Base-by-base conservation (phyloP, 129 eudicot genomes). In the Tagetes patula region DNA sequence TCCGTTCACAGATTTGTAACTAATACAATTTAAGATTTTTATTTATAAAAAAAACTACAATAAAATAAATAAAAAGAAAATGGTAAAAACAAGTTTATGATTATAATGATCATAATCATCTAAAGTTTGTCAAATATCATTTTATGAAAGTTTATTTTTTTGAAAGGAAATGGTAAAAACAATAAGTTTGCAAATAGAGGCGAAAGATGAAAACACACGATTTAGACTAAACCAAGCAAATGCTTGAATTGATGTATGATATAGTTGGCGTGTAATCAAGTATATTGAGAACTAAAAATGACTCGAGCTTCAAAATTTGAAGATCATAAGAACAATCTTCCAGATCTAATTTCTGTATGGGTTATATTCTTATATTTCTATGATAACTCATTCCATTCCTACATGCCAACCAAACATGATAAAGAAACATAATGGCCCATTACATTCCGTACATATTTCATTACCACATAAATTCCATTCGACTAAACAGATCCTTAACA, bases 401-500 rank as follows among this genome's bases (percentile, higher is more conserved):
- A 33, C 65, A 59, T 59, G 41, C 13, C 65, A 33, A 59, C 14
- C 64, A 32, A 31, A 31, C 64, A 58, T 32, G 64, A 58, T 58
- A 32, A 31, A 2, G 64, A 58, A 59, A 59, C 33, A 3, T 3
- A 9, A 32, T 8, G 65, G 65, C 41, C 41, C 65, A 59, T 59
- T 59, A 6, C 65, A 33, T 32, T 9, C 13, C n/a, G 9, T 2
- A 33, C 65, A 34, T 61, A 61, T 4, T 61, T 12, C 40, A 61
- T 61, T 60, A 60, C 66, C 66, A 36, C 67, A 61, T 37, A 43
- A 61, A 36, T 12, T 36, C 67, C 31, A 36, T 61, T 61, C 67
- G 12, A 61, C 67, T 1, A 36, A 61, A 34, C 45, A 61, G 67
- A 3, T 37, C 45, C 59, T 3, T 36, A 61, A 1, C 4, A 73